These are phyloP conservation scores for Kurtzmaniella quercitrusa DNA, from an alignment of 1,139 yeast species.

Conservation along the genomic window DNA sequence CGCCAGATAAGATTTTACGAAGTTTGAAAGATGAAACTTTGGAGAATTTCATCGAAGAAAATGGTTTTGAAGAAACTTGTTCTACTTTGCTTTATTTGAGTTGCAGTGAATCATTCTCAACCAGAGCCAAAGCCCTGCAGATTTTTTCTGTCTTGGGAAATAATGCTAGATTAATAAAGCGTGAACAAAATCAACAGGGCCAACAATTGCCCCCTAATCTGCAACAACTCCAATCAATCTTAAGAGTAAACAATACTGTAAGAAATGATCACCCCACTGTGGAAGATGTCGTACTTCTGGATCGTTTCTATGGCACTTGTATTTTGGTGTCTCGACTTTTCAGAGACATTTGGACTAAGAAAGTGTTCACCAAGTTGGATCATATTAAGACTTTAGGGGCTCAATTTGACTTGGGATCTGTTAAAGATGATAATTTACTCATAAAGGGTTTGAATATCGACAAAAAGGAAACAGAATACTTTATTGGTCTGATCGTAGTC, in stretches of 20 bases:
- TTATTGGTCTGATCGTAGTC: slow-evolving; percentile 62
- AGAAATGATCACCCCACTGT: slow-evolving; percentile 32
- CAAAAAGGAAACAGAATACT: slow-evolving; percentile 57
- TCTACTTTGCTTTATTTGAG: slow-evolving; percentile 82
- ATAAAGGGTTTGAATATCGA: slow-evolving; percentile 45
- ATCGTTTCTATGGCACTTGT: slow-evolving; percentile 89
- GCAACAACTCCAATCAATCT: slow-evolving; percentile 2
- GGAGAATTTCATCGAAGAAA: slow-evolving; percentile 45
- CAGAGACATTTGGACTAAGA: slow-evolving; percentile 71
- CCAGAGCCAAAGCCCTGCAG: slow-evolving; percentile 46
- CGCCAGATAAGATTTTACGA: slow-evolving; percentile 74
- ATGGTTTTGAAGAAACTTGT: slow-evolving; percentile 70
- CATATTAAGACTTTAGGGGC: slow-evolving; percentile 38
- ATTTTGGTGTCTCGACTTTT: slow-evolving; percentile 73
- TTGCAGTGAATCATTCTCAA: slow-evolving; percentile 52
- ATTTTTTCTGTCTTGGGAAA: slow-evolving; percentile 54
- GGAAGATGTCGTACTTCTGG: slow-evolving; percentile 81
- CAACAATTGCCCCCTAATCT: slow-evolving; percentile 7
- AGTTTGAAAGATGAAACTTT: slow-evolving; percentile 58
- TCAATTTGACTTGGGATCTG: slow-evolving; percentile 33
- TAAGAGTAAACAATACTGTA: slow-evolving; percentile 6
- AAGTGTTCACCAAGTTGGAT: slow-evolving; percentile 53
- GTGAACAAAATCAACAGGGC: slow-evolving; percentile 10
- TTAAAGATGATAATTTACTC: slow-evolving; percentile 45
- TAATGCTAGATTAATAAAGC: slow-evolving; percentile 40